Conservation (phyloP, 345 rosid genomes). For the Populus pruinosa region DNA sequence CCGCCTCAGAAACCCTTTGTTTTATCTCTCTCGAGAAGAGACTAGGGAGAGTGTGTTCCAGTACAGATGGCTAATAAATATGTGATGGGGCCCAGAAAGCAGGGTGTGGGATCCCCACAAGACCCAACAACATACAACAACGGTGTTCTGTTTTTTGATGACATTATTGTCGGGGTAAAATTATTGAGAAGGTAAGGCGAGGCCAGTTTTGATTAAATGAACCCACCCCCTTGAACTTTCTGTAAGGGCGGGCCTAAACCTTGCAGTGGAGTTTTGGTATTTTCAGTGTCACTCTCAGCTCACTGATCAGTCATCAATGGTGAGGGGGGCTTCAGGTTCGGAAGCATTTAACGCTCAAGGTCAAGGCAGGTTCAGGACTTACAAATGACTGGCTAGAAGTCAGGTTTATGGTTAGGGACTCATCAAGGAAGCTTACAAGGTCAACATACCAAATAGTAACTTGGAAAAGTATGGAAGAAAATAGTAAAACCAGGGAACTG, state of each 20-base stretch:
- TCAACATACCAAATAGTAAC: not conserved
- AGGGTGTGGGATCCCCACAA: not conserved
- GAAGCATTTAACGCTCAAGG: conserved; percentile 9
- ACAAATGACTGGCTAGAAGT: not conserved
- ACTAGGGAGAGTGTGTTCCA: not conserved
- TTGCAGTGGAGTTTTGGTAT: not conserved
- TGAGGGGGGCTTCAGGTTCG: not conserved
- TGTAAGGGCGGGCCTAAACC: conserved; percentile 6
- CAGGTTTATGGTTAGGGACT: not conserved
- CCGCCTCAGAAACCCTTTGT: not conserved
- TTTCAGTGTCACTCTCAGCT: not conserved
- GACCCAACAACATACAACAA: not conserved
- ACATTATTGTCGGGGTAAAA: not conserved
- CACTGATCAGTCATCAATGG: not conserved
- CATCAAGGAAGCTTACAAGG: conserved; percentile 2
- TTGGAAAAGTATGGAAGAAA: not conserved
- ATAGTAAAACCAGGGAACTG: not conserved
- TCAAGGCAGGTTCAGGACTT: not conserved
- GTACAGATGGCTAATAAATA: conserved; percentile 12
- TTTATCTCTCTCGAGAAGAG: not conserved
- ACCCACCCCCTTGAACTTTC: conserved; percentile 2
- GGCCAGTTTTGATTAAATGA: not conserved
- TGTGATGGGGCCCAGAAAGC: conserved; percentile 10
- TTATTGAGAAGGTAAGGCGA: not conserved
- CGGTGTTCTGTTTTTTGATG: not conserved